Percentiles rank a stretch among this genome's conserved stretches.
phyloP scores from a whole-genome alignment of 192 early-diverging fungal genomes.

The Endogone sp. region DNA sequence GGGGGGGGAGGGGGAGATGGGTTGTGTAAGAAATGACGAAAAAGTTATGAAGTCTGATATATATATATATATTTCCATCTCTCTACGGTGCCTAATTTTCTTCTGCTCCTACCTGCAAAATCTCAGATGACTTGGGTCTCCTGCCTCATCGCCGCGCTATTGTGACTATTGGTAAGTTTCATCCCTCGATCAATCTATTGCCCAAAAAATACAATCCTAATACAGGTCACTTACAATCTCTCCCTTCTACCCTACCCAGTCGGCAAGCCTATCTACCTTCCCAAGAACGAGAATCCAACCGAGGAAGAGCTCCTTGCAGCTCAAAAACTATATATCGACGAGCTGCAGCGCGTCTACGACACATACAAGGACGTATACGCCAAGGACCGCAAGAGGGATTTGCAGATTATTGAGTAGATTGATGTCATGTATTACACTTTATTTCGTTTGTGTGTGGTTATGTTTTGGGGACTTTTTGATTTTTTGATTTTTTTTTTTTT shows the following conservation, averaged over 20 bases:
- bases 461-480: too few relatives aligned
- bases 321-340: conserved; percentile 68
- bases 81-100: not conserved
- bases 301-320: conserved; percentile 52
- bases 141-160: conserved; percentile 46
- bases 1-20: not conserved
- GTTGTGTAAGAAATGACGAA: too few relatives aligned
- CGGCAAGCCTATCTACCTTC: conserved; percentile 63
- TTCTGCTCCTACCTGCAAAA: not conserved
- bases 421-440: too few relatives aligned
- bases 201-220: too few relatives aligned
- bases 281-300: conserved; percentile 47
- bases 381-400: conserved; percentile 55
- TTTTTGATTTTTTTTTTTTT: too few relatives aligned
- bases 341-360: conserved; percentile 57
- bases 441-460: too few relatives aligned
- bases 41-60: too few relatives aligned
- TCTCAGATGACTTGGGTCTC: conserved; percentile 48
- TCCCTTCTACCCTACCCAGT: conserved; percentile 23
- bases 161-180: conserved; percentile 33
- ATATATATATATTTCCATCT: not conserved
- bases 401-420: conserved; percentile 63
- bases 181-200: not conserved
- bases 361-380: conserved; percentile 72
- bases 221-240: not conserved